Evolutionary conservation across 2,329 filamentous ascomycete species (phyloP).

Genomic region (Verticillium klebahnii): DNA sequence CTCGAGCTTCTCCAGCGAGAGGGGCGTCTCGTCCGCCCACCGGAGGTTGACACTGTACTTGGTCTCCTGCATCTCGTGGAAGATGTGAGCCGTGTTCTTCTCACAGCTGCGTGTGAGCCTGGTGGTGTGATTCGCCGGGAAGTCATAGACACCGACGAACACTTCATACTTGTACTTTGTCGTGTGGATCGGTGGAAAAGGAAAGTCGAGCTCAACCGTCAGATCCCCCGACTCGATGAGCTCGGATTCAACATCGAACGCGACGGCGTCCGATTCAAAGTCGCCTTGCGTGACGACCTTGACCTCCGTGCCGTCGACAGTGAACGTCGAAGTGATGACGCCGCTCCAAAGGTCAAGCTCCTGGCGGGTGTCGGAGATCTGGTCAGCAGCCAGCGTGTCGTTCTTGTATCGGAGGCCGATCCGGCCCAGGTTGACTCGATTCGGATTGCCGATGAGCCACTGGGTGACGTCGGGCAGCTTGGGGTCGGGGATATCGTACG

Average conservation of each 20-base stretch:
- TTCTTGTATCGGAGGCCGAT: conserved; percentile 33
- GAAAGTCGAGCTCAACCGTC: conserved; percentile 35
- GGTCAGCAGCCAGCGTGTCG: conserved; percentile 19
- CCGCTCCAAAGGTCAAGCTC: conserved; percentile 32
- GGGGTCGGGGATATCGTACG: conserved; percentile 31
- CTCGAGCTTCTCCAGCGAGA: conserved; percentile 13
- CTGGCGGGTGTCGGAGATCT: conserved; percentile 25
- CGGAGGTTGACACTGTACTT: conserved; percentile 34
- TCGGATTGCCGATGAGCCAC: conserved; percentile 48
- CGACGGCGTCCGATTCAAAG: conserved; percentile 31
- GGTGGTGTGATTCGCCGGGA: conserved; percentile 32
- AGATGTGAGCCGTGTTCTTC: conserved; percentile 23
- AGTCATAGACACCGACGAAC: conserved; percentile 35
- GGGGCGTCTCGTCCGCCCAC: conserved; percentile 19
- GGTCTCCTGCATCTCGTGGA: conserved; percentile 28
- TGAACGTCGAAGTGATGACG: conserved; percentile 32
- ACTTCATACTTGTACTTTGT: conserved; percentile 38
- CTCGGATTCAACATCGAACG: conserved; percentile 28
- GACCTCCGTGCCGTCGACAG: conserved; percentile 22
- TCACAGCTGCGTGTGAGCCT: conserved; percentile 12
- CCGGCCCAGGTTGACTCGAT: conserved; percentile 37
- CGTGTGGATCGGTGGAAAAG: conserved; percentile 33
- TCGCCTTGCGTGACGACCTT: conserved; percentile 31
- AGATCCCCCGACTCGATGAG: conserved; percentile 27
- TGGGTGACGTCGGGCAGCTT: conserved; percentile 34